Evolutionary conservation across 805 yeast species (phyloP), one percentile per base, ranked within the genome.

Genomic region (Barnettozyma salicaria): DNA sequence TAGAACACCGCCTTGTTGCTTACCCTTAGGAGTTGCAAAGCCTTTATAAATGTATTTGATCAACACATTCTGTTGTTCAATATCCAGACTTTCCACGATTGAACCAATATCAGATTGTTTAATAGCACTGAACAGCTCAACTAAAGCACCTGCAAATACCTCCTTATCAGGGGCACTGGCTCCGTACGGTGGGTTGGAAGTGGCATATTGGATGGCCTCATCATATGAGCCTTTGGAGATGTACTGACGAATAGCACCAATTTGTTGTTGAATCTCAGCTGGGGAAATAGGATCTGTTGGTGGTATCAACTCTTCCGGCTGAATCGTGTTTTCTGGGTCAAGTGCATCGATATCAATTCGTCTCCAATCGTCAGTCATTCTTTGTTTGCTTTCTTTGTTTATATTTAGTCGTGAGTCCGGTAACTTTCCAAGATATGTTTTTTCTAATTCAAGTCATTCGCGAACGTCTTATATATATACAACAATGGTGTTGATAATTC

Each of bases 301-400:
- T 10, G 74, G 75, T 16, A 72, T 61, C 51, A 85, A 68, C 35
- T 84, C 90, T 47, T 72, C 76, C 30, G 70, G 68, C 22, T 80
- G 68, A 44, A 84, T 60, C 13, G 65, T 66, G 49, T 72, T 74
- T 32, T 89, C 96, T 4, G 95, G 84, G 55, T 89, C 96, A 47
- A 78, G 78, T 13, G 87, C 84, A 61, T 92, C 97, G 37, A 92
- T 79, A 59, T 92, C 96, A 50, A 90, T 86, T 72, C 92, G 78
- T 74, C 98, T 82, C 95, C 95, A 84, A 56, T 81, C 88, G 43
- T 74, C 79, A 76, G 76, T 74, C 32, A 26, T 41, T n/a, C n/a
- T n/a, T n/a, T n/a, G n/a, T n/a, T n/a, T 26, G 30, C 13, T 19
- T 34, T 23, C 18, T 18, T 20, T 14, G 8, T 24, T 2, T 25